phyloP scores from a whole-genome alignment of 805 yeast species.

The Wickerhamomyces xylosicus region DNA sequence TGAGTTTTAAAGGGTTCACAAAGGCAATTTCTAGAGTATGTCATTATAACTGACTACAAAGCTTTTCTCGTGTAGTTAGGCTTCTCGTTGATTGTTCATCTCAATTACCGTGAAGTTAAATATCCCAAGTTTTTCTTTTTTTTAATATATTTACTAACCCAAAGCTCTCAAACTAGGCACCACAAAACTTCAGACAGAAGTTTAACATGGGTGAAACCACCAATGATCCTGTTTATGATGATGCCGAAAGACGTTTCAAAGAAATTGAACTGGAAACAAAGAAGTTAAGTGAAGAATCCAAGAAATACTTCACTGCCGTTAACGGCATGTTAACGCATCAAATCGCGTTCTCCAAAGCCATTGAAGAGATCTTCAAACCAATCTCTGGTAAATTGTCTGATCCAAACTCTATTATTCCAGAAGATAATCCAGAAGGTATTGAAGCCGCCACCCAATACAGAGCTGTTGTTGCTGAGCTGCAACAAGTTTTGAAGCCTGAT shows the following conservation, averaged over 20 bases:
- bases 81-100: too few species aligned
- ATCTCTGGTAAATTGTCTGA: constrained; percentile 88
- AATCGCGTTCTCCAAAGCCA: constrained; percentile 89
- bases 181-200: constrained; percentile 85
- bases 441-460: constrained; percentile 89
- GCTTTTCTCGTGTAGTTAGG: too few species aligned
- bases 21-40: constrained; percentile 58
- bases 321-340: constrained; percentile 91
- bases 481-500: constrained; percentile 83
- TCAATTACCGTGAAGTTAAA: not conserved
- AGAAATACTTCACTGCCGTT: constrained; percentile 83
- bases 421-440: constrained; percentile 95
- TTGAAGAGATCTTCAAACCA: constrained; percentile 94
- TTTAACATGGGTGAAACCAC: constrained; percentile 76
- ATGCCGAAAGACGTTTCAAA: constrained; percentile 93
- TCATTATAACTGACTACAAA: too few species aligned
- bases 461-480: constrained; percentile 77
- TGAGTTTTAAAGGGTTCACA: constrained; percentile 85
- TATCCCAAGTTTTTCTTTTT: constrained; percentile 2
- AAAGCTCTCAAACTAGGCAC: constrained; percentile 50
- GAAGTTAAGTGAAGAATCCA: constrained; percentile 81
- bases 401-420: constrained; percentile 76
- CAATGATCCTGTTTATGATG: constrained; percentile 82
- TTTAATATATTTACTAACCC: not conserved
- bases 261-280: constrained; percentile 87